A percentile compares a stretch with the other conserved stretches of the same genome.
Conservation (phyloP, 345 rosid genomes). For the Corymbia maculata region DNA sequence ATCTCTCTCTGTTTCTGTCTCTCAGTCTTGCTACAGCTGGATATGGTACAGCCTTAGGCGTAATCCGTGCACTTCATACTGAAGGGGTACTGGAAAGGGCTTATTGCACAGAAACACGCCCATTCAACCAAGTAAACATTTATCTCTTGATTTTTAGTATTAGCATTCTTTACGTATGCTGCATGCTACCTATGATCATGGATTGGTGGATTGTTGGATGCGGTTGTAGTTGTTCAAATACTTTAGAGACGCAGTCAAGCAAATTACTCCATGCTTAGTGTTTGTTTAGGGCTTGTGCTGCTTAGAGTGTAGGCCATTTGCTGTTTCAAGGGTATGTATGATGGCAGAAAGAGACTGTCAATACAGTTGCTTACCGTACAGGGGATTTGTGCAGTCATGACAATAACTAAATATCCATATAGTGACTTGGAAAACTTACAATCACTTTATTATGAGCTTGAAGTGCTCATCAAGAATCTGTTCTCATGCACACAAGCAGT, state of each 20-base stretch:
- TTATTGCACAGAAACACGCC: slow-evolving; percentile 97
- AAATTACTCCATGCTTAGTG: neutral
- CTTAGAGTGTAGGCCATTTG: neutral
- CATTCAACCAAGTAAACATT: slow-evolving; percentile 77
- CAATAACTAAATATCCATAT: neutral
- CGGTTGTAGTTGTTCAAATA: neutral
- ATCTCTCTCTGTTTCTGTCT: neutral
- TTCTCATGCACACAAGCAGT: neutral
- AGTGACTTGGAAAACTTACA: neutral
- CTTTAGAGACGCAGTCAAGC: neutral
- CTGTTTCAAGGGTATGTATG: neutral
- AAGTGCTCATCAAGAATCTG: neutral
- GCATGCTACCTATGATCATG: neutral
- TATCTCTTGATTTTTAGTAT: neutral
- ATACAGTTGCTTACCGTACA: neutral
- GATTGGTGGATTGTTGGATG: neutral
- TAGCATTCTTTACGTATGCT: neutral
- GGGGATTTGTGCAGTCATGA: neutral
- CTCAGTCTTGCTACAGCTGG: slow-evolving; percentile 96
- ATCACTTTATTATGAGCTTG: neutral
- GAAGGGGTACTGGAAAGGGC: slow-evolving; percentile 68
- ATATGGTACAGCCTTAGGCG: slow-evolving; percentile 96
- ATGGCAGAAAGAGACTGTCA: neutral
- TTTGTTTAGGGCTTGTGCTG: neutral
- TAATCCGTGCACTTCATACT: slow-evolving; percentile 71